Evolutionary conservation across 176 grass and related monocot genomes (phyloP).

Genomic region (Carex myosuroides): DNA sequence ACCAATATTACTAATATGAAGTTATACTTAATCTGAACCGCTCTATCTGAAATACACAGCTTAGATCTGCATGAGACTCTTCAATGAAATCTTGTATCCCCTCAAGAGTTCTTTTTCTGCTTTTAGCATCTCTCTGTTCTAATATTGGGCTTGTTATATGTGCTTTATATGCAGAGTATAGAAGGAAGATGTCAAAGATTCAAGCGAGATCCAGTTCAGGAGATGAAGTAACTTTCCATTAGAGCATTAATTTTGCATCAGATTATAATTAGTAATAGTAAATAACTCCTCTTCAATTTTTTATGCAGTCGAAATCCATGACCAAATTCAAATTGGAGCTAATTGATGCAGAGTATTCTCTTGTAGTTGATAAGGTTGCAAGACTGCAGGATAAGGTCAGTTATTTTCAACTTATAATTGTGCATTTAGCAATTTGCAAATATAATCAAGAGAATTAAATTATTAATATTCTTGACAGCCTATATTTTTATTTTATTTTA

Average conservation of each 20-base stretch:
- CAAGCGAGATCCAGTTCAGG: constrained; percentile 37
- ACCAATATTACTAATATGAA: not conserved
- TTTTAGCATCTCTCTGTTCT: not conserved
- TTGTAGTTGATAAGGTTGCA: constrained; percentile 70
- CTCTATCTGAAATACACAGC: not conserved
- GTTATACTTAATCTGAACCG: not conserved
- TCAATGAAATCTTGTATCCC: not conserved
- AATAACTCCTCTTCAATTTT: constrained; percentile 28
- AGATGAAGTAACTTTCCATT: constrained; percentile 56
- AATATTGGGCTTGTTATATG: not conserved
- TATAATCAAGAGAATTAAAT: not conserved
- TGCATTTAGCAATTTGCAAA: not conserved
- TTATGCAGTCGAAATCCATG: constrained; percentile 70
- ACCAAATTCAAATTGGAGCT: constrained; percentile 79
- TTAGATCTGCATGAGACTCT: not conserved
- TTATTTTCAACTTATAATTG: constrained; percentile 12
- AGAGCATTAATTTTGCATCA: not conserved
- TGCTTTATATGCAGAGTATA: constrained; percentile 53
- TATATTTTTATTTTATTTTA: not conserved
- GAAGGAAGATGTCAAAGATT: constrained; percentile 61
- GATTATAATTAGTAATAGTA: too few relatives aligned
- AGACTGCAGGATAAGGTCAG: constrained; percentile 83
- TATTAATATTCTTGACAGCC: not conserved
- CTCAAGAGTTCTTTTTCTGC: not conserved
- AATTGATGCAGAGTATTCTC: constrained; percentile 69